A percentile compares a stretch with the other conserved stretches of the same genome.
These are phyloP conservation scores for Nannochloropsis gaditana DNA, from an alignment of 108 stramenopile genomes.

Conservation along the genomic window DNA sequence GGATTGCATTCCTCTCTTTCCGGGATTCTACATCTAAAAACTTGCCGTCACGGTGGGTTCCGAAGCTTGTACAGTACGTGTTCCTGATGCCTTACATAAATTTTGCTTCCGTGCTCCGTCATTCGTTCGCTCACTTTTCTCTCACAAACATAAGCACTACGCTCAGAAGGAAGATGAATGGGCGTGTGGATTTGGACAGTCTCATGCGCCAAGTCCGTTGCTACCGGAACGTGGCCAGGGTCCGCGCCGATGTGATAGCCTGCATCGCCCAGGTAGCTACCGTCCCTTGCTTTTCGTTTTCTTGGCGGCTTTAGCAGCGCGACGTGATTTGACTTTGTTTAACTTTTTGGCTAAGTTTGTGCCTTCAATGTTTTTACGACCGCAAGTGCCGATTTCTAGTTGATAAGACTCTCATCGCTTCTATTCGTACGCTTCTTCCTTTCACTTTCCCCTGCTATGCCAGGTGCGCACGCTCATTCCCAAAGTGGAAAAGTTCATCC, in stretches of 20 bases:
- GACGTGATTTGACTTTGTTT: too few relatives aligned
- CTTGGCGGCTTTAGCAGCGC: too few relatives aligned
- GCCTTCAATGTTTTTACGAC: too few relatives aligned
- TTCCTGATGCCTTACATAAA: too few relatives aligned
- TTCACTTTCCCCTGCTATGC: slow-evolving; percentile 19
- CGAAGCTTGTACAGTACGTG: too few relatives aligned
- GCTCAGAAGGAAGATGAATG: slow-evolving; percentile 4
- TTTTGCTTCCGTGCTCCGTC: too few relatives aligned
- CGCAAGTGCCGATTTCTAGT: too few relatives aligned
- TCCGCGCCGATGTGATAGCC: slow-evolving; percentile 12
- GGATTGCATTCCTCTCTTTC: too few relatives aligned
- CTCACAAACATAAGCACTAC: not conserved
- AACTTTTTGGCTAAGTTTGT: too few relatives aligned
- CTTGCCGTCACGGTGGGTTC: too few relatives aligned
- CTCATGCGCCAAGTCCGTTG: not conserved
- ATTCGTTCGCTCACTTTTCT: not conserved
- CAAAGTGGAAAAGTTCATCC: slow-evolving; percentile 23
- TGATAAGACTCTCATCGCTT: not conserved
- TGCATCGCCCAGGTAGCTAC: not conserved
- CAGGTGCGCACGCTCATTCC: slow-evolving; percentile 9
- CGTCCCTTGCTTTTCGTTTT: too few relatives aligned
- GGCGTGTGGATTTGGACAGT: not conserved
- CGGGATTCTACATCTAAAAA: too few relatives aligned
- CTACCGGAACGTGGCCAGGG: not conserved
- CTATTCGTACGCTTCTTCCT: not conserved